These are phyloP conservation scores for Penicillium sp. DNA, from an alignment of 2,329 filamentous ascomycete genomes.

Conservation along the genomic window DNA sequence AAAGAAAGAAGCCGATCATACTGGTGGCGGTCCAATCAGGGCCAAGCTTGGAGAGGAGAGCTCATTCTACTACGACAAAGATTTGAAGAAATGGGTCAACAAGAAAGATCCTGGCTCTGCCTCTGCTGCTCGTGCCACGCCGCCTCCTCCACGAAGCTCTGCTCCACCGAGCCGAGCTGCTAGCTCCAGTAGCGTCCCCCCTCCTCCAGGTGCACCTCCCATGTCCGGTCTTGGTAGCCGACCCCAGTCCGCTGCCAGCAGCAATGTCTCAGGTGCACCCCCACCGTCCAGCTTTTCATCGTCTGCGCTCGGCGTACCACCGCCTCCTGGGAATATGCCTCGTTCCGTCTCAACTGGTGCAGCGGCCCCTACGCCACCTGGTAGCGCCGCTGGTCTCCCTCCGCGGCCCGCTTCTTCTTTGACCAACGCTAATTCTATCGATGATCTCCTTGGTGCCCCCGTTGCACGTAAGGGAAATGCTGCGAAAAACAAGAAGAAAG, in stretches of 20 bases:
- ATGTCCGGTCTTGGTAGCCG: constrained; percentile 23
- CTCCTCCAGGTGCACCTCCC: constrained; percentile 35
- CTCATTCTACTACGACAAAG: constrained; percentile 88
- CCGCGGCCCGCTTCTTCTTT: constrained; percentile 71
- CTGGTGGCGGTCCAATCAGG: constrained; percentile 59
- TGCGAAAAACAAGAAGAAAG: constrained; percentile 70
- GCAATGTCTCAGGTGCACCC: constrained; percentile 18
- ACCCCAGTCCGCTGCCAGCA: constrained; percentile 29
- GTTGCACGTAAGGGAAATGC: constrained; percentile 59
- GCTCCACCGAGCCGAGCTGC: constrained; percentile 47
- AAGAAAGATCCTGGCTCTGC: constrained; percentile 73
- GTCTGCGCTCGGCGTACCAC: constrained; percentile 25
- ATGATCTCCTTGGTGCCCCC: constrained; percentile 77
- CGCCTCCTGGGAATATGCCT: constrained; percentile 23
- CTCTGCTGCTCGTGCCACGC: constrained; percentile 56
- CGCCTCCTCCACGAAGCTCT: constrained; percentile 67
- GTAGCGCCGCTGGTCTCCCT: constrained; percentile 41
- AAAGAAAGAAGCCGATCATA: constrained; percentile 47
- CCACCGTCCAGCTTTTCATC: constrained; percentile 29
- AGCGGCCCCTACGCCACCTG: constrained; percentile 31
- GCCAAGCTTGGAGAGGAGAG: constrained; percentile 93
- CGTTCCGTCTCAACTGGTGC: constrained; percentile 36
- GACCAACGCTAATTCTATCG: constrained; percentile 89
- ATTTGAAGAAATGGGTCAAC: constrained; percentile 98
- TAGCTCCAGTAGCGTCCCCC: constrained; percentile 51